Percentiles rank a stretch among this genome's conserved stretches.
phyloP scores from a whole-genome alignment of 495 filamentous ascomycete genomes.

The Aspergillus bertholletiae region DNA sequence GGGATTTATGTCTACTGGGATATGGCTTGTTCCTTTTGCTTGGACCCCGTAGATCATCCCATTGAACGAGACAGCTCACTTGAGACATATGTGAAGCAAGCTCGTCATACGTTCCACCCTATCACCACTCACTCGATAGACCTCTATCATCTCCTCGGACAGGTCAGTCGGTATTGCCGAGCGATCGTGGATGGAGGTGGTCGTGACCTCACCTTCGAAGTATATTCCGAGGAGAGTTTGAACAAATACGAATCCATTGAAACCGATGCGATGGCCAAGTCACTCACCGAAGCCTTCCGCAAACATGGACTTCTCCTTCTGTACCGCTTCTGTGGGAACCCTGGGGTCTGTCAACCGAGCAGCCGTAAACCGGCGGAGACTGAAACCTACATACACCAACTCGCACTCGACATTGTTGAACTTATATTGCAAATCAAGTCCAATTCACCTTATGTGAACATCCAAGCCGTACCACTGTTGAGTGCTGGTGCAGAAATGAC shows the following conservation, averaged over 20 bases:
- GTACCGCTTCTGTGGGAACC: slow-evolving; percentile 11
- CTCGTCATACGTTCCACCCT: too few relatives aligned
- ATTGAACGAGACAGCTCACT: slow-evolving; percentile 6
- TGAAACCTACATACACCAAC: too few relatives aligned
- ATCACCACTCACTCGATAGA: slow-evolving; percentile 14
- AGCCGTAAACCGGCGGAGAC: too few relatives aligned
- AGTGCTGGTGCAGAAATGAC: slow-evolving; percentile 13
- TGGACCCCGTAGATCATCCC: slow-evolving; percentile 1
- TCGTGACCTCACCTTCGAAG: slow-evolving; percentile 9
- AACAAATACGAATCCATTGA: slow-evolving; percentile 4
- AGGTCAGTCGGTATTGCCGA: slow-evolving; percentile 16
- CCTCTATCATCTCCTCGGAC: slow-evolving; percentile 10
- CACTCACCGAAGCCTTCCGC: slow-evolving; percentile 14
- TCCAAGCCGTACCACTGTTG: slow-evolving; percentile 14
- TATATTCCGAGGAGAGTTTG: slow-evolving; percentile 9
- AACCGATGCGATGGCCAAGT: slow-evolving; percentile 8
- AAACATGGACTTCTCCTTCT: slow-evolving; percentile 13
- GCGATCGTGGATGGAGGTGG: slow-evolving; percentile 3
- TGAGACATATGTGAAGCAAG: too few relatives aligned
- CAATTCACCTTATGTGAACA: slow-evolving; percentile 10
- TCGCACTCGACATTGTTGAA: too few relatives aligned
- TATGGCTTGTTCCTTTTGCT: slow-evolving; percentile 11
- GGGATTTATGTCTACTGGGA: slow-evolving; percentile 19
- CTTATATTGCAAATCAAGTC: slow-evolving; percentile 6
- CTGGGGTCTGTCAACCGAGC: background rate